Evolutionary conservation across 2,329 filamentous ascomycete species (phyloP), one percentile per base, ranked within the genome.

Genomic region (Pseudocercospora musae): DNA sequence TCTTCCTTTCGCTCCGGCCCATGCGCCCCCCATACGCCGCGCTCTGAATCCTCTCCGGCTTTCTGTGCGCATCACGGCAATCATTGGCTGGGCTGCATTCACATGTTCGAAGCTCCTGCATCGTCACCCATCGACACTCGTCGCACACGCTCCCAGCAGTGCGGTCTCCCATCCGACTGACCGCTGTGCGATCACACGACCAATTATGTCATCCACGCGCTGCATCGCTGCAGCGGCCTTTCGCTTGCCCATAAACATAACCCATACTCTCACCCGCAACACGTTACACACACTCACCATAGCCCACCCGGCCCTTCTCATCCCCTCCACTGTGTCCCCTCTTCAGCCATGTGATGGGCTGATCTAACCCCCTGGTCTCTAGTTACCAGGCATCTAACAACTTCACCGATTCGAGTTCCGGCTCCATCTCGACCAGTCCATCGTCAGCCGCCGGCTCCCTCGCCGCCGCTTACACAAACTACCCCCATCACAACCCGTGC

Each of bases 371-470:
- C 31, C 55, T 57, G 48, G 49, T 63, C 62, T 62, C 49, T 55
- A 73, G 83, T 73, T 85, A 82, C 73, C 78, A 81, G 65, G 70
- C 79, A 66, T 77, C 77, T 63, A 75, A 79, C 71, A 78, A 80
- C 68, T 79, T 84, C 69, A 80, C 84, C 63, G 83, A 86, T 75
- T 83, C 84, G 64, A 82, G 80, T 60, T 82, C 80, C 60, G 83
- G 82, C 71, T 84, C 80, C 67, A 80, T 79, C 70, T 82, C 81
- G 66, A 79, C 80, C 69, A 82, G 79, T 69, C 80, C 80, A 62
- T 80, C 79, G 68, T 83, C 82, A 66, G 80, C 79, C 70, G 76
- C 78, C 62, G 82, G 81, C 40, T 63, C 63, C 11, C 59, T 58
- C 29, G 80, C 80, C 53, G 76, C 80, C 67, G 75, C 78, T 66